A percentile compares a stretch with the other conserved stretches of the same genome.
Conservation (phyloP, 2,329 filamentous ascomycete genomes). For the Fusarium longipes region DNA sequence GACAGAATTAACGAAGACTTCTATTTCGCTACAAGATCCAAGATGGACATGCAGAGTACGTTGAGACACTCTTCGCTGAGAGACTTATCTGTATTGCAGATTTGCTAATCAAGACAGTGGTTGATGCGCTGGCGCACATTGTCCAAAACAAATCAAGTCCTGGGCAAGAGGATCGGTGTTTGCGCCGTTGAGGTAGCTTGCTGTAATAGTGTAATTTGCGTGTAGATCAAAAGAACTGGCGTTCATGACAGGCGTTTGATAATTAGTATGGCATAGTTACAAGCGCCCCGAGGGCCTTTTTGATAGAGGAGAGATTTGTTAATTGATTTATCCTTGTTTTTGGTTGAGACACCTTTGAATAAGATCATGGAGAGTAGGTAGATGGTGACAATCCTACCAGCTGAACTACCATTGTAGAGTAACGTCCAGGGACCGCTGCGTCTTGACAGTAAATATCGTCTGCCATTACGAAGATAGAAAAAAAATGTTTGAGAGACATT, state of each 20-base stretch:
- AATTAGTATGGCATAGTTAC: not conserved
- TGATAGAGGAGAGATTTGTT: not conserved
- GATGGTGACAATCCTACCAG: not conserved
- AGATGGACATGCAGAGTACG: slow-evolving; percentile 44
- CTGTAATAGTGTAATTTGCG: not conserved
- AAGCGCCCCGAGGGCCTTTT: not conserved
- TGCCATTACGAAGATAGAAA: not conserved
- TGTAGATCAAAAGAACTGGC: not conserved
- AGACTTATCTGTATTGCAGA: not conserved
- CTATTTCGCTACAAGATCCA: slow-evolving; percentile 37
- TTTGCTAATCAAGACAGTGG: slow-evolving; percentile 34
- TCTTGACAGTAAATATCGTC: not conserved
- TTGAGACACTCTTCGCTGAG: not conserved
- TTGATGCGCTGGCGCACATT: slow-evolving; percentile 39
- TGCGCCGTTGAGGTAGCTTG: not conserved
- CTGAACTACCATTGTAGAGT: not conserved
- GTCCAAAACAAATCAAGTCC: not conserved
- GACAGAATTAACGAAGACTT: slow-evolving; percentile 37
- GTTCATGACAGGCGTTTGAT: slow-evolving; percentile 1
- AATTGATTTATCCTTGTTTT: not conserved
- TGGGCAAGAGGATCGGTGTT: not conserved
- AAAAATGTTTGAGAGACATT: not conserved
- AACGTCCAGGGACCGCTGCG: no score
- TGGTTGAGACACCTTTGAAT: not conserved
- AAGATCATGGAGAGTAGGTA: not conserved